Evolutionary conservation across 2,329 filamentous ascomycete genomes (phyloP).

Genomic region (Coleophoma cylindrospora): DNA sequence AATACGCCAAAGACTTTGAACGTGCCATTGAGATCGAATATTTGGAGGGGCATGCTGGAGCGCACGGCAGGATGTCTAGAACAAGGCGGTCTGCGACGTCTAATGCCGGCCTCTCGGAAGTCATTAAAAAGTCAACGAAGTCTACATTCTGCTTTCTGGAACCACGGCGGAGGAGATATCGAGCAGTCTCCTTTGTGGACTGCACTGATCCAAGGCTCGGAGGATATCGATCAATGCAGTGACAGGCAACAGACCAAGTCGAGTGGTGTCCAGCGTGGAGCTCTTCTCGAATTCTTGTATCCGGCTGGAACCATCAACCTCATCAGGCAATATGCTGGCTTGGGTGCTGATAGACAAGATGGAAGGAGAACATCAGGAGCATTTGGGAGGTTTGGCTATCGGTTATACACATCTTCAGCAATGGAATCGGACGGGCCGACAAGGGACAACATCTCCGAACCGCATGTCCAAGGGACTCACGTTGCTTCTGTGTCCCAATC

Average conservation of each 20-base stretch:
- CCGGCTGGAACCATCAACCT: slow-evolving; percentile 31
- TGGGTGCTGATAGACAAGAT: slow-evolving; percentile 19
- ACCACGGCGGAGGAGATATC: slow-evolving; percentile 38
- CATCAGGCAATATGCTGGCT: slow-evolving; percentile 24
- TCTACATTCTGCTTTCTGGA: slow-evolving; percentile 51
- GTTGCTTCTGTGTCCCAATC: background rate
- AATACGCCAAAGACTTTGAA: background rate
- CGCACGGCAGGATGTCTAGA: slow-evolving; percentile 50
- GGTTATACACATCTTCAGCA: slow-evolving; percentile 28
- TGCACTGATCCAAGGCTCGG: slow-evolving; percentile 16
- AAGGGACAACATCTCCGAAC: background rate
- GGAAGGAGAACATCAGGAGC: slow-evolving; percentile 10
- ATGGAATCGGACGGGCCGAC: slow-evolving; percentile 5
- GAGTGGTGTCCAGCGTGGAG: slow-evolving; percentile 9
- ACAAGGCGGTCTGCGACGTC: slow-evolving; percentile 47
- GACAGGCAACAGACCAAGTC: slow-evolving; percentile 7
- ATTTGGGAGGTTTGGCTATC: slow-evolving; percentile 18
- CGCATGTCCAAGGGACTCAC: background rate
- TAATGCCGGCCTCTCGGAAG: slow-evolving; percentile 32
- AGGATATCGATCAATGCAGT: slow-evolving; percentile 7
- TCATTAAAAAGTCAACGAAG: slow-evolving; percentile 34
- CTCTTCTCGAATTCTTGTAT: slow-evolving; percentile 34
- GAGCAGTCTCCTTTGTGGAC: slow-evolving; percentile 26
- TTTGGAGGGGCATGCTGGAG: slow-evolving; percentile 48
- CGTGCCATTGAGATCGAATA: background rate